phyloP scores from a whole-genome alignment of 2,329 filamentous ascomycete species.

The Diaporthe velutina region DNA sequence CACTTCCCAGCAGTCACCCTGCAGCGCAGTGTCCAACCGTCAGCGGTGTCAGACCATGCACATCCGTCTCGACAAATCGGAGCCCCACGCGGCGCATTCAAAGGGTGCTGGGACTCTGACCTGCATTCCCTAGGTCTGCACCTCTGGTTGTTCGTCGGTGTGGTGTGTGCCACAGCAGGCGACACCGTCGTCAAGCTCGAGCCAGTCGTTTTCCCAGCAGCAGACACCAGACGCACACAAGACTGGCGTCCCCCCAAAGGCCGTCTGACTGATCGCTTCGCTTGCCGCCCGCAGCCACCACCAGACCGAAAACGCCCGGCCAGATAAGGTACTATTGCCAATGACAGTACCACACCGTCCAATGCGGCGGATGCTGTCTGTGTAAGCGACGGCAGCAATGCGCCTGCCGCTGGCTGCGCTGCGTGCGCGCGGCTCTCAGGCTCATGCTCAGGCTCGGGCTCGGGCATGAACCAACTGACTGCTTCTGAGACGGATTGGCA shows the following conservation, averaged over 20 bases:
- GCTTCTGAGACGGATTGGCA: slow-evolving; percentile 19
- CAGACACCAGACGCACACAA: slow-evolving; percentile 13
- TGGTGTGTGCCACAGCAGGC: slow-evolving; percentile 27
- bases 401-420: not conserved
- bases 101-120: slow-evolving; percentile 19
- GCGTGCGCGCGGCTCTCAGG: slow-evolving; percentile 10
- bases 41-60: slow-evolving; percentile 30
- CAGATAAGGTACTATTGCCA: slow-evolving; percentile 22
- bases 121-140: slow-evolving; percentile 27
- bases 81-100: slow-evolving; percentile 11
- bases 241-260: not conserved
- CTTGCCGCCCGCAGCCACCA: slow-evolving; percentile 1
- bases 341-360: not conserved
- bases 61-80: slow-evolving; percentile 26
- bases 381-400: not conserved
- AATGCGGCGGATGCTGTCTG: not conserved
- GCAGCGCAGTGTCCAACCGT: slow-evolving; percentile 32
- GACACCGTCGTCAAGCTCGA: slow-evolving; percentile 21
- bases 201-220: slow-evolving; percentile 28
- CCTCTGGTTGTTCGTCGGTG: slow-evolving; percentile 1
- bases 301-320: slow-evolving; percentile 13
- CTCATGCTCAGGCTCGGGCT: not conserved
- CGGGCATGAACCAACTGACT: not conserved
- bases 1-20: slow-evolving; percentile 32
- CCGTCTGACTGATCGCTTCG: slow-evolving; percentile 30